These are phyloP conservation scores for Colletotrichum kahawae DNA, from an alignment of 2,329 filamentous ascomycete genomes.

Conservation along the genomic window DNA sequence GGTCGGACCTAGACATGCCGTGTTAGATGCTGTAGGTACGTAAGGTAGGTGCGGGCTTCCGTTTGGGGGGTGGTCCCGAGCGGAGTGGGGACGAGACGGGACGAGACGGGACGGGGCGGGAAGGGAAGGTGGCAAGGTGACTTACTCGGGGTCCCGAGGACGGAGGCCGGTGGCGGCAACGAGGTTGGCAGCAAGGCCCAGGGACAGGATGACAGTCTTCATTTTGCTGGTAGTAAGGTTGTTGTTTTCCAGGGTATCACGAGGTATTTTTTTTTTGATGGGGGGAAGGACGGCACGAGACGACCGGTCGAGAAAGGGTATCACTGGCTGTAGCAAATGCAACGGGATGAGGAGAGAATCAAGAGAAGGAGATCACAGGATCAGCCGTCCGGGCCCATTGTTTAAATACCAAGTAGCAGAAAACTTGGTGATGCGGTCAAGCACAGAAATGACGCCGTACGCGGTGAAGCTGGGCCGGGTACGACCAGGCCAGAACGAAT, in stretches of 20 bases:
- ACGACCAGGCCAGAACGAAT: constrained; percentile 14
- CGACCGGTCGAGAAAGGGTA: neutral
- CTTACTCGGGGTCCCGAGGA: constrained; percentile 11
- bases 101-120: neutral
- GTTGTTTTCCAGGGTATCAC: neutral
- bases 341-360: neutral
- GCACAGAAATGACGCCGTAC: constrained; percentile 16
- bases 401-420: constrained; percentile 5
- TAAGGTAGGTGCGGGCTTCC: neutral
- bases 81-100: neutral
- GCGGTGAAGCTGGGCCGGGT: constrained; percentile 12
- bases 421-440: constrained; percentile 11
- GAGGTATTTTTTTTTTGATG: neutral
- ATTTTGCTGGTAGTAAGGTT: neutral
- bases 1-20: neutral
- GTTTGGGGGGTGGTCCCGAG: neutral
- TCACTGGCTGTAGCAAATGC: constrained; percentile 5
- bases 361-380: neutral
- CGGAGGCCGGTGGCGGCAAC: constrained; percentile 1
- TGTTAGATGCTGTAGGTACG: neutral
- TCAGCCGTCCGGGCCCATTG: neutral
- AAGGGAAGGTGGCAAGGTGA: neutral
- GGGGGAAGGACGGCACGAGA: neutral
- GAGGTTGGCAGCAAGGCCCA: constrained; percentile 11
- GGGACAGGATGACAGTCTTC: constrained; percentile 2